Base-by-base conservation (phyloP, 805 yeast genomes). In the Blastobotrys parvus region DNA sequence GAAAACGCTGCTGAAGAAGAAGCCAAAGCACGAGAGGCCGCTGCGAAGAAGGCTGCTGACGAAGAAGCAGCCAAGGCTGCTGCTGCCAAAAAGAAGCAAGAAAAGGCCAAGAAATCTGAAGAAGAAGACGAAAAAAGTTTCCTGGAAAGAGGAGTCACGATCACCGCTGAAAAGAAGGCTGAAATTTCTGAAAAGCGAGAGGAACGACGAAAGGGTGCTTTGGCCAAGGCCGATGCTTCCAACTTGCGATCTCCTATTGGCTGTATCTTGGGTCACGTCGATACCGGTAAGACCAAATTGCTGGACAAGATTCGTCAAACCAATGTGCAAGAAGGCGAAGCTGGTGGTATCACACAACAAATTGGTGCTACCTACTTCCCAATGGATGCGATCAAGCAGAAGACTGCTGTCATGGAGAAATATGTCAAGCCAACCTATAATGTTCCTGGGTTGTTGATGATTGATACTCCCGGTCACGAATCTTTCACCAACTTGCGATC, bases 281-380 rank as follows among this genome's bases (percentile, higher is more conserved):
- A 92, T 75, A 92, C 98, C 45, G 99, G 99, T 80, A 92, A 92
- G 69, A 92, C 99, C 53, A 92, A 92, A 64, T 76, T 92, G 52
- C 74, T 92, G 63, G 99, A 92, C 63, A 92, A 92, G 68, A 81
- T 92, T 55, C 90, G 99, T 71, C 97, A 90, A 71, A 92, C 97
- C 34, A 92, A 92, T 61, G 99, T 92, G 48, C 99, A 92, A 72
- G 99, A 97, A 64, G 99, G 98, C 61, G 99, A 92, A 71, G 99
- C 99, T 44, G 99, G 99, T 72, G 99, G 99, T 72, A 92, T 92
- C 64, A 92, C 99, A 52, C 99, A 92, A 75, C 99, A 92, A 70
- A 92, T 92, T 62, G 99, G 99, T 78, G 99, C 99, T 44, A 92
- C 99, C 18, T 92, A 92, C 65, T 92, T 92, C 86, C 98, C 98